Evolutionary conservation across 1,284 basidiomycete species (phyloP).

Genomic region (Omphalotus olearius): DNA sequence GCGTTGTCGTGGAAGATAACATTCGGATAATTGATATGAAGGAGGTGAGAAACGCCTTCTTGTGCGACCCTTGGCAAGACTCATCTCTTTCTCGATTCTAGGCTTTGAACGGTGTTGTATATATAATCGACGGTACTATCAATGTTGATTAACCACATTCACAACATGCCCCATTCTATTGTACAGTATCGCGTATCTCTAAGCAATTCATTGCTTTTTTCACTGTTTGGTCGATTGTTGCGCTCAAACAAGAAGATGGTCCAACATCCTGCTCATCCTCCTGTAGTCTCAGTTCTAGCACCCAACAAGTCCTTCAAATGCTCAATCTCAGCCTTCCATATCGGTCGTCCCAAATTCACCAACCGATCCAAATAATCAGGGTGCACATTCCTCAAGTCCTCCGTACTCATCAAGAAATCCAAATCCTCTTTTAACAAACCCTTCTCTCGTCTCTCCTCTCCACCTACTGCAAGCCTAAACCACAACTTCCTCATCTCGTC

Average conservation of each 20-base stretch:
- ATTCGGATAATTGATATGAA: slow-evolving; percentile 51
- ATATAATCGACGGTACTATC: slow-evolving; percentile 66
- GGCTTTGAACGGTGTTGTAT: slow-evolving; percentile 68
- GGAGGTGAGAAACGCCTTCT: slow-evolving; percentile 37
- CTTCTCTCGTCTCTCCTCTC: not conserved
- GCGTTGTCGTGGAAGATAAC: slow-evolving; percentile 49
- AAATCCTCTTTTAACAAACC: not conserved
- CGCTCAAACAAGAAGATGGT: too few species aligned
- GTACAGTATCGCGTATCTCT: too few species aligned
- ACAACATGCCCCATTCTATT: too few species aligned
- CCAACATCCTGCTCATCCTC: too few species aligned
- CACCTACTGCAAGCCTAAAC: not conserved
- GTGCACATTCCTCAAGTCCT: not conserved
- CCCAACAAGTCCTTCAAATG: too few species aligned
- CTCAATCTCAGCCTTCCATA: not conserved
- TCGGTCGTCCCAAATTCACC: not conserved
- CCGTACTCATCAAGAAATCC: slow-evolving; percentile 4
- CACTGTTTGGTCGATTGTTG: too few species aligned
- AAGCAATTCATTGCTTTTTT: too few species aligned
- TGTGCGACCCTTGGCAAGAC: not conserved
- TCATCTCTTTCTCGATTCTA: slow-evolving; percentile 23
- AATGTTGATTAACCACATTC: slow-evolving; percentile 27
- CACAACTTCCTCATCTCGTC: slow-evolving; percentile 6
- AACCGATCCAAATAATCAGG: slow-evolving; percentile 3
- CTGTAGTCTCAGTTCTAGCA: too few species aligned